Evolutionary conservation across 2,329 filamentous ascomycete genomes (phyloP), one percentile per base, ranked within the genome.

Genomic region (Rasamsonia emersonii): DNA sequence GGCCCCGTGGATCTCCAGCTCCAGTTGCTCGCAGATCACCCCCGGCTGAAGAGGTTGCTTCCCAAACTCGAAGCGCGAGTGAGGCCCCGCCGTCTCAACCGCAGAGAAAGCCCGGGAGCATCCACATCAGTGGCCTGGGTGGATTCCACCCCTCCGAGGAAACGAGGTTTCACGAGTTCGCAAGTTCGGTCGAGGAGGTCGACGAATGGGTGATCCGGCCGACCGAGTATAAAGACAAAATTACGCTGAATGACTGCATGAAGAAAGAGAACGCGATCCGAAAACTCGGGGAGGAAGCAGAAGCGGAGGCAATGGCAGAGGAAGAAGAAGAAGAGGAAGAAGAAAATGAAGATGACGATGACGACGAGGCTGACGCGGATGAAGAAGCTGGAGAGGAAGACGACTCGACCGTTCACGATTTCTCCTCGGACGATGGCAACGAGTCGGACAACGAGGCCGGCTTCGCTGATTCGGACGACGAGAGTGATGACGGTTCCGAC

Each of bases 191-290:
- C 36, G 70, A 81, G 24, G 77, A 85, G 37, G 82, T 91, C 40
- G 88, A 95, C 36, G 88, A 94, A 47, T 98, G 91, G 91, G 84
- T 93, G 18, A 77, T 81, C 35, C 80, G 84, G 47, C 67, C 74
- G 19, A 68, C 72, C 5, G 72, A 74, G 18, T 67, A 77, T 42
- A 70, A 71, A 35, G 71, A 71, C 30, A 86, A 84, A 49, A 69
- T 98, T 23, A 96, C 88, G 3, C 79, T 98, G 43, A 78, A 81
- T 44, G 91, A 96, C 53, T 93, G 88, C 4, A 70, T 98, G 43
- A 73, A 77, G 54, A 93, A 93, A 59, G 91, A 98, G 61, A 86
- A 86, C 40, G 77, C 77, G 18, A 91, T 98, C 41, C 80, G 89
- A 29, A 79, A 82, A 40, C 64, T 96, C 16, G 89, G 79, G 28